Base-by-base conservation (phyloP, 2,329 filamentous ascomycete species). In the Fusarium sp. region DNA sequence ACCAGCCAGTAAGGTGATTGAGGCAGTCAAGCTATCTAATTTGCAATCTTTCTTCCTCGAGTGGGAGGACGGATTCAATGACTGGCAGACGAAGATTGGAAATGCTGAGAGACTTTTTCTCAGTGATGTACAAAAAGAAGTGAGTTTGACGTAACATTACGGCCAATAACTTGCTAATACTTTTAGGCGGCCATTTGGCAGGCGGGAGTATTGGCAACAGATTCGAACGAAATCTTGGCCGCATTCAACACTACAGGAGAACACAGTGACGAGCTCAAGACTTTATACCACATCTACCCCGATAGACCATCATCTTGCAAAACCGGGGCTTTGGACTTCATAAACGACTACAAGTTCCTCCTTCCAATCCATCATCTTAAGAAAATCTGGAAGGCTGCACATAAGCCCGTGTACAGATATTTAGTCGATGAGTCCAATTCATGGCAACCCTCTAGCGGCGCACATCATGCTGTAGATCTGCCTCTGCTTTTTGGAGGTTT, bases 401-500 rank as follows among this genome's bases (percentile, higher is more conserved):
- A 30, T 46, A 56, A 10, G 72, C 75, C 8, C 80, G 77, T 76
- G 2, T 83, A 78, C 59, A 75, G 75, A 32, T 84, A 81, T 37
- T 64, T 82, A 0, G 64, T 84, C 2, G 82, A 84, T 39, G 79
- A 84, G 53, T 47, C 74, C 0, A 84, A 84, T 35, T 82, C 82
- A 7, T 84, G 80, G 80, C 82, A 84, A 49, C 53, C 77, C 1
- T 83, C 82, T 0, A 80, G 78, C 10, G 76, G 82, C 0, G 75
- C 82, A 3, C 82, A 84, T 39, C 82, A 84, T 58, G 82, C 80
- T 0, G 79, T 84, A 3, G 82, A 84, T 63, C 70, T 84, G 6
- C 57, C 84, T 3, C 78, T 82, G 10, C 67, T 84, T 0, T 84
- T 84, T 25, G 80, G 76, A 1, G 78, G 78, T 0, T 66, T 82